Evolutionary conservation across 2,329 filamentous ascomycete genomes (phyloP), one percentile per base, ranked within the genome.

Genomic region (Phyllosticta citriasiana): DNA sequence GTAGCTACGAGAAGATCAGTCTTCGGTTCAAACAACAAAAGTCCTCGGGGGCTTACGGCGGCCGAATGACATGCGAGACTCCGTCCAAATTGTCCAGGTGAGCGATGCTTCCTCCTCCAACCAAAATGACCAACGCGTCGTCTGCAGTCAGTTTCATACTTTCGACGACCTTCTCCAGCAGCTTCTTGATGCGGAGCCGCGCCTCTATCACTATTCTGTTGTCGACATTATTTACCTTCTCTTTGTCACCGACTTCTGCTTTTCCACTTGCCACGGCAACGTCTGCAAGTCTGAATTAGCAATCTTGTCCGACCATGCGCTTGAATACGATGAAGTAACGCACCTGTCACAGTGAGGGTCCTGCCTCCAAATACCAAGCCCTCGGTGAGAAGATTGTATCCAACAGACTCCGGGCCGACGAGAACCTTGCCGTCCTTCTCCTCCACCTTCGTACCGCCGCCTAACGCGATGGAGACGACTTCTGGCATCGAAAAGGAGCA

Each of bases 351-450:
- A 1, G 83, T 85, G 3, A 82, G 67, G 0, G 76, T 77, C 3
- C 74, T 66, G 0, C 83, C 83, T 1, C 82, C 82, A 69, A 85
- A 85, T 0, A 80, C 71, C 24, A 76, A 72, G 2, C 79, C 77
- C 59, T 83, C 74, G n/a, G 74, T 69, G 3, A 74, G 76, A 2
- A 85, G 72, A 12, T 73, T 74, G 57, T 83, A 75, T 0, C 82
- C 83, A 0, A 85, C 82, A 0, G 81, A 84, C 33, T 78, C 80
- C 2, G 82, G 83, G 0, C 83, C 83, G n/a, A 84, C 76, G 0
- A 71, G 73, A 0, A 81, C 74, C 40, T 66, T 67, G 25, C 62
- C 66, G 5, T 69, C 65, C 9, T 69, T 65, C 7, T 67, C 52
- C 4, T 73, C 67, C 14, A 66, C 65, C 4, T 73, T 68, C 16